phyloP scores from a whole-genome alignment of 345 rosid genomes.

The Syzygium jambos region DNA sequence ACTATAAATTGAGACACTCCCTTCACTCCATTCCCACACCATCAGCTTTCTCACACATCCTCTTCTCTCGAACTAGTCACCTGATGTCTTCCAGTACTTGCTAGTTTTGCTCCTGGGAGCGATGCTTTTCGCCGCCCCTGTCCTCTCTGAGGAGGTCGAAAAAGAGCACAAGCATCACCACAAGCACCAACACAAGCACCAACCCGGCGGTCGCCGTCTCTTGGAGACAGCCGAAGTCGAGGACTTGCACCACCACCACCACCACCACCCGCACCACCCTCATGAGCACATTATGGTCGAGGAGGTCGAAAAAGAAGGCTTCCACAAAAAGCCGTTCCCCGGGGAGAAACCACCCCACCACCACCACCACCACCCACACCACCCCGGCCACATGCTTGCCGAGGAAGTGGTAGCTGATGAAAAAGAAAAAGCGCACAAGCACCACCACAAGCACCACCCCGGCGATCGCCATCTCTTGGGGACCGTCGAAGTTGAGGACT shows the following conservation, averaged over 20 bases:
- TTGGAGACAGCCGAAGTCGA: background rate
- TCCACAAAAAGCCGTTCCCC: background rate
- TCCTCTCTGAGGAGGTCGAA: background rate
- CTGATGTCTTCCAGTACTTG: background rate
- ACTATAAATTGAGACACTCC: background rate
- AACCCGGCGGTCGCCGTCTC: conserved; percentile 1
- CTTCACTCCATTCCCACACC: background rate
- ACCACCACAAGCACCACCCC: background rate
- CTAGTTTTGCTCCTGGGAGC: background rate
- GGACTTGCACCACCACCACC: background rate
- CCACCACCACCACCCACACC: background rate
- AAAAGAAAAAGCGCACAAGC: background rate
- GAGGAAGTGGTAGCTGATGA: background rate
- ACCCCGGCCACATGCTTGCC: background rate
- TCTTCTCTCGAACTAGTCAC: background rate
- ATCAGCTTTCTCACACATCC: background rate
- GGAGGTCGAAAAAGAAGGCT: background rate
- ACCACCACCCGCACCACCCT: background rate
- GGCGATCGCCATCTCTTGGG: no score
- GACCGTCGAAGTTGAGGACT: no score
- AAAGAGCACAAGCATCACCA: background rate
- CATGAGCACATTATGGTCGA: background rate
- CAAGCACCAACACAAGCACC: conserved; percentile 1
- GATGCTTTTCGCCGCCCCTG: background rate
- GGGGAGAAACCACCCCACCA: background rate